These are phyloP conservation scores for Colletotrichum karsti DNA, from an alignment of 2,329 filamentous ascomycete genomes.

Conservation along the genomic window DNA sequence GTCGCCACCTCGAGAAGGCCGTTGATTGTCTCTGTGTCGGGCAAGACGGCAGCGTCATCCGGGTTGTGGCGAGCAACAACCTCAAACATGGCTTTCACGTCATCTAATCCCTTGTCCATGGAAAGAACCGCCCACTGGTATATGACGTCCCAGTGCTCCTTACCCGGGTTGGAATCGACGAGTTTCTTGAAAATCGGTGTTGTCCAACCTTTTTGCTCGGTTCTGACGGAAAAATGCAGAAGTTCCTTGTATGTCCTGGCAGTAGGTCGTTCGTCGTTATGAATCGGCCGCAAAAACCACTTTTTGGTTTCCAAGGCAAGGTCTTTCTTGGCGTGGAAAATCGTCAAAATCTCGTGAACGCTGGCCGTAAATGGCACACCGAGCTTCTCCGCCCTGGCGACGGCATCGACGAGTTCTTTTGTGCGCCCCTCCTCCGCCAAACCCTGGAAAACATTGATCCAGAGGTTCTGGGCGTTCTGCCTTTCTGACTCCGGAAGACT, in stretches of 20 bases:
- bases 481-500: conserved; percentile 6
- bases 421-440: conserved; percentile 69
- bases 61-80: conserved; percentile 65
- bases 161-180: conserved; percentile 54
- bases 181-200: conserved; percentile 64
- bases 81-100: conserved; percentile 77
- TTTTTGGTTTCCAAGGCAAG: conserved; percentile 68
- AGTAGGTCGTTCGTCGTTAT: conserved; percentile 48
- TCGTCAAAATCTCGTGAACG: conserved; percentile 64
- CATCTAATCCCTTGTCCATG: conserved; percentile 74
- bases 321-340: conserved; percentile 68
- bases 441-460: conserved; percentile 65
- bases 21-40: conserved; percentile 81
- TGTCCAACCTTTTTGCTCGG: conserved; percentile 69
- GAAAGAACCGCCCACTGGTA: conserved; percentile 80
- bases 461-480: conserved; percentile 43
- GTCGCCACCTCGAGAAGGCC: conserved; percentile 77
- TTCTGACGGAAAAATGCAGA: conserved; percentile 69
- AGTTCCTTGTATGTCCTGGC: conserved; percentile 59
- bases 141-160: conserved; percentile 74
- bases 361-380: conserved; percentile 52
- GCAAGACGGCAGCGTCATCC: conserved; percentile 54
- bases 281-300: conserved; percentile 71
- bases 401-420: conserved; percentile 63
- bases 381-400: conserved; percentile 58